Base-by-base conservation (phyloP, 2,329 filamentous ascomycete species). In the Fusarium sp. region DNA sequence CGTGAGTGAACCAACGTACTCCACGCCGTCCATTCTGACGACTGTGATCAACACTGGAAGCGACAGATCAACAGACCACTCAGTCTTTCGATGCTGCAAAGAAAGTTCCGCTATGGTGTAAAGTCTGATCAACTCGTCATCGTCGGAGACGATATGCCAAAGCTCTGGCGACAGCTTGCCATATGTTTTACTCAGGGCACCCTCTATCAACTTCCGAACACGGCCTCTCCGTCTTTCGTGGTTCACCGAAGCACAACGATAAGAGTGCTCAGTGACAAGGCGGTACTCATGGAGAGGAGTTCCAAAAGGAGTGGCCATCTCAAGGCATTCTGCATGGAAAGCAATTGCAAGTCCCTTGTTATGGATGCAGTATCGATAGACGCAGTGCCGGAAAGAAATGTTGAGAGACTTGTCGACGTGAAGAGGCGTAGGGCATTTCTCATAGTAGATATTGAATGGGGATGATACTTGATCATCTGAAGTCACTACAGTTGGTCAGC, bases 101-200 rank as follows among this genome's bases (percentile, higher is more conserved):
- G 51, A 44, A 4, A 61, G 54, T 9, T 69, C 48, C 5, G 48
- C 42, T 11, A 67, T 42, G 15, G 46, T 38, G 9, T 67, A 64
- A 39, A 63, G 41, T 14, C 25, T 46, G 6, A 64, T 51, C 12
- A 71, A 18, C 3, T 52, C 44, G 14, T 69, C 44, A 4, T 73
- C 31, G 1, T 54, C 27, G 1, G 70, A 49, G 9, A 73, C 29
- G 0, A 61, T 55, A 4, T 11, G 42, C 62, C 66, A 71, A 4
- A 73, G 38, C 31, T 71, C 70, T 14, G 38, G 27, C 8, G 66
- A 52, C 4, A 71, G n/a, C 7, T 49, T 66, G 3, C 59, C 55
- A 15, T 49, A 37, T 27, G 15, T 16, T 15, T 9, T 33, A 3
- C 4, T 14, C 7, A 72, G 55, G 0, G 55, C 14, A 10, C 11